A percentile compares a stretch with the other conserved stretches of the same genome.
phyloP scores from a whole-genome alignment of 140 eudicot species.

The Flaveria floridana region DNA sequence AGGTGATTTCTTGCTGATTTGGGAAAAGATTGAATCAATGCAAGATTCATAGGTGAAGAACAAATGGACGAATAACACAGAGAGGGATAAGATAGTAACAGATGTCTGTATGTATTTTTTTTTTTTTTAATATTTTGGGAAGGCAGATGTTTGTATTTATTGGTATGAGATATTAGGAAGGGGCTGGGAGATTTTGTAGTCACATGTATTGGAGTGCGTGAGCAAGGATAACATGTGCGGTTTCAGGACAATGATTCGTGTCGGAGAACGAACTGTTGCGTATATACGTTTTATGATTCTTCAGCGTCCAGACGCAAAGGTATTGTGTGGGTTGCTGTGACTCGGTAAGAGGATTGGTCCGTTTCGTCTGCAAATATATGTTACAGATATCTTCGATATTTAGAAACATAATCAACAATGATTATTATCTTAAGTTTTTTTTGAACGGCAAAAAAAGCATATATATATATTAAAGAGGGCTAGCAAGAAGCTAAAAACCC shows the following conservation, averaged over 20 bases:
- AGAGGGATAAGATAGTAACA: background rate
- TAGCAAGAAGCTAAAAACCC: too few species aligned
- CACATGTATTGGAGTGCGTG: slow-evolving; percentile 31
- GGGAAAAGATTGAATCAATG: background rate
- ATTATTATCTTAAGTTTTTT: too few species aligned
- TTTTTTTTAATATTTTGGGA: background rate
- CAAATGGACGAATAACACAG: background rate
- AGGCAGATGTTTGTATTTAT: background rate
- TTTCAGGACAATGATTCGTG: slow-evolving; percentile 30
- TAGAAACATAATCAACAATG: too few species aligned
- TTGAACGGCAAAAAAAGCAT: too few species aligned
- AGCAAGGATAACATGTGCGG: slow-evolving; percentile 25
- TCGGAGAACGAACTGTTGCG: background rate
- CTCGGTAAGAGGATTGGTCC: slow-evolving; percentile 12
- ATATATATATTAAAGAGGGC: too few species aligned
- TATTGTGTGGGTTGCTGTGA: slow-evolving; percentile 9
- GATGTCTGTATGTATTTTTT: background rate
- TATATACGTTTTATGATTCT: background rate
- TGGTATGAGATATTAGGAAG: background rate
- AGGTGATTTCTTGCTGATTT: background rate
- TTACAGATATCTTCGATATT: background rate
- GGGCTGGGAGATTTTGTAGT: slow-evolving; percentile 4
- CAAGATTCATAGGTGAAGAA: slow-evolving; percentile 12
- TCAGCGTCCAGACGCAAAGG: slow-evolving; percentile 15
- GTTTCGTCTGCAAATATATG: background rate